Evolutionary conservation across 768 basidiomycete species (phyloP).

Genomic region (Mycena chlorophos): DNA sequence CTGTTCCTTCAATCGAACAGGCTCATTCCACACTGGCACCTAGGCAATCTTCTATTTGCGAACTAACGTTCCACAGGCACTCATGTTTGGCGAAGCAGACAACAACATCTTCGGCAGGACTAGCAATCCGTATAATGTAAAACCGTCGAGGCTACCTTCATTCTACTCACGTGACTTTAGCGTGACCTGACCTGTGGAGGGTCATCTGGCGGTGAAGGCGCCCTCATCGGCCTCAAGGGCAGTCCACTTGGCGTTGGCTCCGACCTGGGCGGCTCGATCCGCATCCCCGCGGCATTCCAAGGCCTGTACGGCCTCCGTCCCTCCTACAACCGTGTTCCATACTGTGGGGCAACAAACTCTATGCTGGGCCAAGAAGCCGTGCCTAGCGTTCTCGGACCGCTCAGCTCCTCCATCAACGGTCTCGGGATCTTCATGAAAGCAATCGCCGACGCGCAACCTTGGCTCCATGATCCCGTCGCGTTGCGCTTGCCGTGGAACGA

Average conservation of each 20-base stretch:
- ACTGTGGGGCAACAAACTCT: too few relatives aligned
- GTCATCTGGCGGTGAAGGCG: too few relatives aligned
- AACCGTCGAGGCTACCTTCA: not conserved
- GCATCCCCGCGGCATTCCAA: too few relatives aligned
- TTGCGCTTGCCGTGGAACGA: slow-evolving; percentile 60
- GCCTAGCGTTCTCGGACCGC: slow-evolving; percentile 71
- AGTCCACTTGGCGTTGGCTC: too few relatives aligned
- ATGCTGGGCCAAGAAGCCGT: slow-evolving; percentile 69
- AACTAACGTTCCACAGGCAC: slow-evolving; percentile 72
- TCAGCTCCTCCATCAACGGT: slow-evolving; percentile 55
- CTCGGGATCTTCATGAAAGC: slow-evolving; percentile 66
- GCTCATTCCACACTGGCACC: too few relatives aligned
- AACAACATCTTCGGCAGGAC: slow-evolving; percentile 81
- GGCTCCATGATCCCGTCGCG: slow-evolving; percentile 62
- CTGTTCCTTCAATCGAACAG: slow-evolving; percentile 62
- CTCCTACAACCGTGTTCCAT: slow-evolving; percentile 68
- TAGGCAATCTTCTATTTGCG: slow-evolving; percentile 70
- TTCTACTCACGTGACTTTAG: slow-evolving; percentile 70
- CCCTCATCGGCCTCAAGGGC: too few relatives aligned
- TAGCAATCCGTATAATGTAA: slow-evolving; percentile 63
- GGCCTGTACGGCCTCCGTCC: slow-evolving; percentile 75
- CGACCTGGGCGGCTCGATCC: too few relatives aligned
- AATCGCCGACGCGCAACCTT: slow-evolving; percentile 58
- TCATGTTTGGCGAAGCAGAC: slow-evolving; percentile 74
- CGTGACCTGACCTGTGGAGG: slow-evolving; percentile 62